These are phyloP conservation scores for Trametes hirsuta DNA, from an alignment of 1,284 basidiomycete genomes.

Conservation along the genomic window DNA sequence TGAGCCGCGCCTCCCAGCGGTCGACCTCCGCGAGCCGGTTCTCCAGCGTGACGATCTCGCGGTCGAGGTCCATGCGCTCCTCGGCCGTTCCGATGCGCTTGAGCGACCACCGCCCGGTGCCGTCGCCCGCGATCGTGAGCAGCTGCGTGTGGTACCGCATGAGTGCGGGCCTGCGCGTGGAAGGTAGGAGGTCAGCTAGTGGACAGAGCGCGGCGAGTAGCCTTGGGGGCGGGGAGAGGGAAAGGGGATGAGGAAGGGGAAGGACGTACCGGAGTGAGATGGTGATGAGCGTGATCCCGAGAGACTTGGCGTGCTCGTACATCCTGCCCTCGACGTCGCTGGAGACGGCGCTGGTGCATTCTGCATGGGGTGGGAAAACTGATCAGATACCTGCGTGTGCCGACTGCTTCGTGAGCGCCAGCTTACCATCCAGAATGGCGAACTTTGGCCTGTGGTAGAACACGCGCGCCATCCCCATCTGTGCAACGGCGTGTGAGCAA, in stretches of 20 bases:
- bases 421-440: slow-evolving; percentile 73
- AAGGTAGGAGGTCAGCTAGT: neutral
- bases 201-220: neutral
- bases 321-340: slow-evolving; percentile 95
- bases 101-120: slow-evolving; percentile 69
- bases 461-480: slow-evolving; percentile 87
- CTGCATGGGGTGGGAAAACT: slow-evolving; percentile 41
- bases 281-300: slow-evolving; percentile 93
- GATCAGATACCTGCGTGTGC: neutral
- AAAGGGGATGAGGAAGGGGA: no score
- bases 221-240: neutral
- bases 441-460: slow-evolving; percentile 85
- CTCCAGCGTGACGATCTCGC: slow-evolving; percentile 74
- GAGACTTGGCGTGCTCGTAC: slow-evolving; percentile 93
- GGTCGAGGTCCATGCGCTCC: slow-evolving; percentile 72
- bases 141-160: slow-evolving; percentile 85
- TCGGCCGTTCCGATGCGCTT: slow-evolving; percentile 71
- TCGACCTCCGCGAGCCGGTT: slow-evolving; percentile 67
- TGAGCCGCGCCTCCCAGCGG: slow-evolving; percentile 63
- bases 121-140: slow-evolving; percentile 74
- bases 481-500: neutral
- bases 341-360: slow-evolving; percentile 96
- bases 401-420: neutral
- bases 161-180: slow-evolving; percentile 64
- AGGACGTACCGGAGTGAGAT: slow-evolving; percentile 73